phyloP scores from a whole-genome alignment of 805 yeast genomes.

The Myxozyma kluyveri region DNA sequence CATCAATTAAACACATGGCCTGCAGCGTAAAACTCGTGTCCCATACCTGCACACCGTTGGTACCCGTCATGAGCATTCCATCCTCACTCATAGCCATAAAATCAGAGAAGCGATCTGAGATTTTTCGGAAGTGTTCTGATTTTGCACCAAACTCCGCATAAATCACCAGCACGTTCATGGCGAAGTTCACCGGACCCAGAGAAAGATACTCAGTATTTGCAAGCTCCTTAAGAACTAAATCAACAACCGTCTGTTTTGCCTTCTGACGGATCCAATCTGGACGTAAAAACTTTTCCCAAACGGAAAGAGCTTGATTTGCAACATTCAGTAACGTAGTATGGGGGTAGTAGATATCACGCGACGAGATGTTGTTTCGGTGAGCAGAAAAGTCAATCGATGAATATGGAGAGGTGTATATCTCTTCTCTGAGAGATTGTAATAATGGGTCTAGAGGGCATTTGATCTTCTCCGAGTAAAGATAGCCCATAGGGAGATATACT shows the following conservation, averaged over 20 bases:
- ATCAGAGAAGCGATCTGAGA: slow-evolving; percentile 65
- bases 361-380: slow-evolving; percentile 82
- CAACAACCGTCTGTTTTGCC: slow-evolving; percentile 55
- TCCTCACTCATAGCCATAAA: slow-evolving; percentile 79
- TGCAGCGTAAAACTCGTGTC: slow-evolving; percentile 91
- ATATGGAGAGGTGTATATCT: slow-evolving; percentile 69
- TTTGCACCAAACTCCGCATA: slow-evolving; percentile 66
- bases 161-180: slow-evolving; percentile 73
- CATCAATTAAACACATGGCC: slow-evolving; percentile 72
- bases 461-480: slow-evolving; percentile 56
- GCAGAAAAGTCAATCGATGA: slow-evolving; percentile 63
- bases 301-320: slow-evolving; percentile 57
- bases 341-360: slow-evolving; percentile 91
- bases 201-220: slow-evolving; percentile 75
- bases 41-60: slow-evolving; percentile 98
- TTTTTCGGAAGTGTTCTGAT: slow-evolving; percentile 56
- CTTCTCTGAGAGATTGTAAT: slow-evolving; percentile 63
- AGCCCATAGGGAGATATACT: slow-evolving; percentile 82
- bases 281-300: slow-evolving; percentile 69
- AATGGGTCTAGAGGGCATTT: slow-evolving; percentile 63
- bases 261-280: slow-evolving; percentile 67
- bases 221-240: slow-evolving; percentile 68
- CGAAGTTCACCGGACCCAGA: slow-evolving; percentile 92
- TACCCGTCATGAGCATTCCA: slow-evolving; percentile 93
- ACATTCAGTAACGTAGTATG: slow-evolving; percentile 67